These are phyloP conservation scores for Mitragyna speciosa DNA, from an alignment of 257 asterid species.

Conservation along the genomic window DNA sequence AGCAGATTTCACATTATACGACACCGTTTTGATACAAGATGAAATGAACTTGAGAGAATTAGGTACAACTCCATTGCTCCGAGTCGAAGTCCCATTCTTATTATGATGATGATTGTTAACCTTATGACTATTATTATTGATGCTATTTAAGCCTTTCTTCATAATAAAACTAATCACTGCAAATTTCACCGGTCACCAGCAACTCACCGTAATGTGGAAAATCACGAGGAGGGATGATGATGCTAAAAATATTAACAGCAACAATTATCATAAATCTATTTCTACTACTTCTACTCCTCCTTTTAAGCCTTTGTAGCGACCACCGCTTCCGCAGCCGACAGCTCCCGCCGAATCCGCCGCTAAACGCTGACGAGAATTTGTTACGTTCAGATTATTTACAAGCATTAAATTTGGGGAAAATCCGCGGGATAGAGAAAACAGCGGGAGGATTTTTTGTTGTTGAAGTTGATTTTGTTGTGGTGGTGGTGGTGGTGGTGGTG, in stretches of 20 bases:
- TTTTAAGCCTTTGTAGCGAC: background rate
- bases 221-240: background rate
- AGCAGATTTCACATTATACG: constrained; percentile 47
- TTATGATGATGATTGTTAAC: constrained; percentile 12
- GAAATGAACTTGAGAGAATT: constrained; percentile 49
- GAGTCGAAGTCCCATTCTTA: constrained; percentile 30
- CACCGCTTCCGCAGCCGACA: constrained; percentile 23
- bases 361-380: constrained; percentile 28
- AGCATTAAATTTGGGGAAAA: constrained; percentile 24
- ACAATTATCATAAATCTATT: background rate
- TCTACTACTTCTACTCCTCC: background rate
- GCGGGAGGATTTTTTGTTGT: constrained; percentile 14
- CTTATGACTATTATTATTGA: constrained; percentile 18
- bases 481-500: constrained; percentile 24
- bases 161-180: constrained; percentile 26
- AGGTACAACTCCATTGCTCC: constrained; percentile 40
- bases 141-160: constrained; percentile 42
- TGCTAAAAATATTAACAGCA: background rate
- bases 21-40: constrained; percentile 51
- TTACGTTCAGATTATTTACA: constrained; percentile 25
- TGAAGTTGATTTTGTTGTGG: background rate
- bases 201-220: constrained; percentile 16
- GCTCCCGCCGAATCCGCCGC: constrained; percentile 20
- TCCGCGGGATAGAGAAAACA: constrained; percentile 14
- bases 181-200: constrained; percentile 20